Evolutionary conservation across 768 basidiomycete species (phyloP), one percentile per base, ranked within the genome.

Genomic region (Fibroporia radiculosa): DNA sequence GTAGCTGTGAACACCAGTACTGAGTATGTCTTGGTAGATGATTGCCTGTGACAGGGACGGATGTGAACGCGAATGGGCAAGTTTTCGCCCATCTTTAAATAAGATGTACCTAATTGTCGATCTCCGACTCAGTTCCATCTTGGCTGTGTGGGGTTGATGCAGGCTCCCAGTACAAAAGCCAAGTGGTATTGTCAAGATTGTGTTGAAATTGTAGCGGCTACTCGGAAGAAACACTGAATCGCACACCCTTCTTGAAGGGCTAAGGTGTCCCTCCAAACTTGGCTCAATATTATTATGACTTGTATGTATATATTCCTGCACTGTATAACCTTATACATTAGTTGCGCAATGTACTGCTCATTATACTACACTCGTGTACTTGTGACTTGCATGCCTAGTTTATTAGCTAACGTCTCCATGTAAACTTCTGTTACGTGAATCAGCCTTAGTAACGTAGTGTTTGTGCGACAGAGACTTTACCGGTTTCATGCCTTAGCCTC

Each of bases 401-500:
- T 85, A 62, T 85, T 85, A 3, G 86, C 84, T 22, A 90, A 66
- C 0, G 82, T 88, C 61, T 88, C 87, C 87, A 90, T 89, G 55
- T 87, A 91, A 1, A 88, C 74, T 60, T 88, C 88, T 89, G 51
- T 18, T 33, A 37, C 26, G 29, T 24, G 29, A 40, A n/a, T 40
- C 26, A 33, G 4, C 22, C 12, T 27, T n/a, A 18, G 16, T 19
- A 10, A 22, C 4, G 19, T 25, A 12, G 23, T 3, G 23, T 18
- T 39, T 3, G 6, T 27, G 3, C 27, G 14, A 35, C 25, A 32
- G 13, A 40, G 24, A 28, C 24, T 37, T 28, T 56, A 86, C 89
- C 84, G 56, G 85, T 81, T 54, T 81, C 78, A 52, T 85, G 82
- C 29, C 87, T 72, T 42, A 91, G 67, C 45, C 73, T 79, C 81